Evolutionary conservation across 257 asterid genomes (phyloP).

Genomic region (Prunella vulgaris): DNA sequence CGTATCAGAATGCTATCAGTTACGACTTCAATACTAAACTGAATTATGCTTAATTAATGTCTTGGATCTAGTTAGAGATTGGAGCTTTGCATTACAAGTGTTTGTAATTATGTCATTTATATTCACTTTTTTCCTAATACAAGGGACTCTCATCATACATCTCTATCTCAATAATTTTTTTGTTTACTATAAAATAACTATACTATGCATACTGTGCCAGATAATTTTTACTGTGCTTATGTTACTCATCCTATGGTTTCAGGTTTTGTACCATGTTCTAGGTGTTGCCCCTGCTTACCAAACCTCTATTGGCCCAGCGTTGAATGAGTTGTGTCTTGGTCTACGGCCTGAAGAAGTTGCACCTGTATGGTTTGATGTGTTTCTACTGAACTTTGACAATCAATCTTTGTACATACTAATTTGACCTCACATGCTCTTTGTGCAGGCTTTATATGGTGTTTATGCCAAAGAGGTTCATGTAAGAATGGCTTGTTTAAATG

Average conservation of each 20-base stretch:
- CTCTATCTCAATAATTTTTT: background rate
- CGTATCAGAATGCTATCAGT: constrained; percentile 94
- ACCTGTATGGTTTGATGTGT: constrained; percentile 48
- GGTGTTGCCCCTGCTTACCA: constrained; percentile 93
- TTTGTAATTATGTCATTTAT: background rate
- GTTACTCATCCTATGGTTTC: constrained; percentile 32
- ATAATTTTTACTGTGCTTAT: constrained; percentile 15
- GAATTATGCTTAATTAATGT: background rate
- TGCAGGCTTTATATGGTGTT: constrained; percentile 81
- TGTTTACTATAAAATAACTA: background rate
- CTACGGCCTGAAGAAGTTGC: constrained; percentile 91
- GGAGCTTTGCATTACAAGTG: background rate
- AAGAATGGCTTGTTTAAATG: constrained; percentile 90
- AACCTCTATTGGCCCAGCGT: constrained; percentile 70
- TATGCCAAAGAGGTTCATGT: constrained; percentile 94
- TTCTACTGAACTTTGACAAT: constrained; percentile 18
- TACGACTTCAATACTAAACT: constrained; percentile 25
- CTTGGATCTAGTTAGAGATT: background rate
- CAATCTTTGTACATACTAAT: constrained; percentile 14
- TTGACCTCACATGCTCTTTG: constrained; percentile 22
- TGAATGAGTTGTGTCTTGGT: constrained; percentile 97
- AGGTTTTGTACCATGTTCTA: constrained; percentile 93
- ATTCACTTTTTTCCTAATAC: background rate
- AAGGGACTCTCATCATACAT: background rate
- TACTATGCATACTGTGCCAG: background rate